phyloP scores from a whole-genome alignment of 148 eudicot species.

The Silene latifolia region DNA sequence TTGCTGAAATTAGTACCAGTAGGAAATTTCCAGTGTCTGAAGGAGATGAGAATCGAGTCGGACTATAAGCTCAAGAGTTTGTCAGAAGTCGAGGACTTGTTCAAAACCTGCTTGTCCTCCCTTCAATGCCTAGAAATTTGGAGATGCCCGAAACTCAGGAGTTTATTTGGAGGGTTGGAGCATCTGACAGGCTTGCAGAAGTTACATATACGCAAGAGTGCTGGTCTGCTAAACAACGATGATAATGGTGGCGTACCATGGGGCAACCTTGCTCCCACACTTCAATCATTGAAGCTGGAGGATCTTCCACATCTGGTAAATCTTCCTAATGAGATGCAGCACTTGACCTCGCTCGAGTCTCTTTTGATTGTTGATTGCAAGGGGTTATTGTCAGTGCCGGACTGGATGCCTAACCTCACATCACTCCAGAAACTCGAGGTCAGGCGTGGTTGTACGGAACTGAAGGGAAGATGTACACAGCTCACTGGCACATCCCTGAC shows the following conservation, averaged over 20 bases:
- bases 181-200: constrained; percentile 18
- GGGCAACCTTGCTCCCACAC: not conserved
- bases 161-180: constrained; percentile 16
- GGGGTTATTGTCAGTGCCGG: constrained; percentile 5
- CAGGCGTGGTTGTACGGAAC: not conserved
- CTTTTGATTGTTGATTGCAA: not conserved
- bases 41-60: not conserved
- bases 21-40: not conserved
- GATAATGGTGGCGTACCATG: constrained; percentile 16
- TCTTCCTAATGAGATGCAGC: constrained; percentile 15
- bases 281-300: constrained; percentile 3
- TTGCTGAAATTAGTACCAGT: not conserved
- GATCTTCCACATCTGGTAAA: constrained; percentile 2
- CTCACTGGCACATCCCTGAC: constrained; percentile 1
- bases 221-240: not conserved
- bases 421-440: constrained; percentile 9
- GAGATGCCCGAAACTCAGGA: not conserved
- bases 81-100: constrained; percentile 13
- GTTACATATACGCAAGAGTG: not conserved
- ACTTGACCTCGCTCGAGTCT: constrained; percentile 13
- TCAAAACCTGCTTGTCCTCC: constrained; percentile 17
- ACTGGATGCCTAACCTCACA: not conserved
- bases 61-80: constrained; percentile 14
- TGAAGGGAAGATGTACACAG: not conserved
- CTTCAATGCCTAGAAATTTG: constrained; percentile 1